Base-by-base conservation (phyloP, 495 filamentous ascomycete genomes). In the Penicillium herquei region DNA sequence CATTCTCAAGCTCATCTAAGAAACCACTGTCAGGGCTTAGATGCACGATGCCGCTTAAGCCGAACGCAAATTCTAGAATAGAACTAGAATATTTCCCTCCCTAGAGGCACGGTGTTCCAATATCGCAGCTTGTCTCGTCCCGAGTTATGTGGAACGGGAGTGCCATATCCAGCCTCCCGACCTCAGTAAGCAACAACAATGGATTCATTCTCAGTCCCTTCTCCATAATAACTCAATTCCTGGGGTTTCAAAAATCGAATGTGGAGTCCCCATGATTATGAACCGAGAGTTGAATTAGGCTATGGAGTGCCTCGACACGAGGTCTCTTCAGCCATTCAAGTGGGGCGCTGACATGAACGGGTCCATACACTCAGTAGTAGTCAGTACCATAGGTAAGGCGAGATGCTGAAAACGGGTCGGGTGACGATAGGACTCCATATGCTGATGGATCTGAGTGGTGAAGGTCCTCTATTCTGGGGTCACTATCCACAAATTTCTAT, bases 401-500 rank as follows among this genome's bases (percentile, higher is more conserved):
- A 33, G 6, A 13, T 18, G 49, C 49, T 51, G 49, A 51, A 42
- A 51, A 52, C 39, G 49, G 49, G 16, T 32, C 37, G n/a, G 10
- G 39, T 52, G 49, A 43, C 49, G 49, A 52, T 26, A 52, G 21
- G 39, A 30, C 48, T 41, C 48, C 17, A 14, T 30, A 39, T 18
- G 14, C 18, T 30, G 39, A 31, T 51, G 18, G 13, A 40, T 26
- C 26, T 5, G 3, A 31, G 35, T 40, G 16, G n/a, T 34, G 34
- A 40, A 39, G 13, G 14, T 39, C 48, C 26, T 31, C 6, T 21
- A 52, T 16, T 16, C 18, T 52, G 21, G 7, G 21, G 42, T 39
- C 21, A 46, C 21, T 26, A 52, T 52, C 49, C 32, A n/a, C 26
- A 14, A n/a, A 35, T 43, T 31, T 42, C 17, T 33, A 13, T 13